Evolutionary conservation across 148 eudicot genomes (phyloP), one percentile per base, ranked within the genome.

Genomic region (Arbutus unedo): DNA sequence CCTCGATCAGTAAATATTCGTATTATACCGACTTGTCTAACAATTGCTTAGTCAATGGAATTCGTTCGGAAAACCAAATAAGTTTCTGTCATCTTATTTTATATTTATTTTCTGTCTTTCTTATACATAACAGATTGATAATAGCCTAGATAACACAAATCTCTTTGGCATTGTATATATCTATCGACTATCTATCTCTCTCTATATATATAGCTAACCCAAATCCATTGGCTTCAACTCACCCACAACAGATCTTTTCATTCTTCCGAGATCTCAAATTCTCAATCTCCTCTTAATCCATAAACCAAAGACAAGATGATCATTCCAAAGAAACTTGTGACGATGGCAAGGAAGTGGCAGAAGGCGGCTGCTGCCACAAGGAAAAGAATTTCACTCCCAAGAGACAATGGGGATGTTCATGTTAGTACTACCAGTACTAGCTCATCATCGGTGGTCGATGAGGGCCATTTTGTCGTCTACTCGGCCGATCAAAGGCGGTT

Each of bases 391-490:
- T 79, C 81, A 2, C 57, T 70, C 19, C 84, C 72, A 18, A 77
- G 48, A 60, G 38, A 31, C 51, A 59, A 23, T 54, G 70, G 74
- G 51, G 84, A 81, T 62, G 80, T 48, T 5, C 16, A 13, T 16
- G 4, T 16, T 6, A 51, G 8, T 21, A 77, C 56, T 21, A 77
- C 56, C 31, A 18, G 16, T 38, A 13, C 60, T 19, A 11, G 78
- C 59, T 76, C 88, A 68, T 59, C 80, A n/a, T 23, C 67, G 43
- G 76, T 57, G 53, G 83, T 76, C 15, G 79, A 53, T 38, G 84
- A 80, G 71, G 90, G 88, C 15, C 84, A 86, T 64, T 88, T 88
- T 71, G 83, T 82, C 13, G 87, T 82, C 14, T 84, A 84, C 81
- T 60, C 81, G 0, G 75, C 14, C 2, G 89, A 87, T 81, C 60